Evolutionary conservation across 2,329 filamentous ascomycete genomes (phyloP).

Genomic region (Neurospora sp.): DNA sequence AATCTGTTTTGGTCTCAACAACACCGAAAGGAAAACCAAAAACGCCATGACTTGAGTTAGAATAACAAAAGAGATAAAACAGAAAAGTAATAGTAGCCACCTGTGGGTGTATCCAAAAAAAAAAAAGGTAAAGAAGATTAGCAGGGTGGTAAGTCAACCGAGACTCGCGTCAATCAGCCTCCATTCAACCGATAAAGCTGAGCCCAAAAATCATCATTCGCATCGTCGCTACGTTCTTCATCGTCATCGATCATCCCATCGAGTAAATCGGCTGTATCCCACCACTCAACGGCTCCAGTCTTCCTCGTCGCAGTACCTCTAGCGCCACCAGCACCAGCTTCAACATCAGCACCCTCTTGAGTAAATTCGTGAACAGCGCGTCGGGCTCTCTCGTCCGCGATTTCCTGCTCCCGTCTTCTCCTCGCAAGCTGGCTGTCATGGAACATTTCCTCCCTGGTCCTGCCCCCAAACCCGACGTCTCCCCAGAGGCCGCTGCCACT

Average conservation of each 20-base stretch:
- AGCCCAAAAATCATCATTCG: slow-evolving; percentile 1
- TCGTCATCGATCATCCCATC: slow-evolving; percentile 6
- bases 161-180: neutral
- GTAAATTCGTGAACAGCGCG: slow-evolving; percentile 8
- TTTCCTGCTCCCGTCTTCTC: slow-evolving; percentile 37
- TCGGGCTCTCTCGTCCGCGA: slow-evolving; percentile 23
- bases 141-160: neutral
- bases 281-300: slow-evolving; percentile 23
- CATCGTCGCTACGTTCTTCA: neutral
- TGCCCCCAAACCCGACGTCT: slow-evolving; percentile 26
- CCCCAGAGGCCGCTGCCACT: slow-evolving; percentile 8
- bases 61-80: slow-evolving; percentile 1
- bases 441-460: slow-evolving; percentile 42
- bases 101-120: neutral
- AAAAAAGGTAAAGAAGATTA: neutral
- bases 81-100: neutral
- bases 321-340: slow-evolving; percentile 8
- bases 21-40: neutral
- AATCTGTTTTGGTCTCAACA: neutral
- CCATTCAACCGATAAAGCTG: neutral
- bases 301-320: neutral
- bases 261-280: slow-evolving; percentile 25
- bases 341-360: slow-evolving; percentile 13
- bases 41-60: neutral
- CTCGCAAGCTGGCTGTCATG: slow-evolving; percentile 40